Evolutionary conservation across 208 protist species (phyloP).

Genomic region (Trypanosoma platydactyli): DNA sequence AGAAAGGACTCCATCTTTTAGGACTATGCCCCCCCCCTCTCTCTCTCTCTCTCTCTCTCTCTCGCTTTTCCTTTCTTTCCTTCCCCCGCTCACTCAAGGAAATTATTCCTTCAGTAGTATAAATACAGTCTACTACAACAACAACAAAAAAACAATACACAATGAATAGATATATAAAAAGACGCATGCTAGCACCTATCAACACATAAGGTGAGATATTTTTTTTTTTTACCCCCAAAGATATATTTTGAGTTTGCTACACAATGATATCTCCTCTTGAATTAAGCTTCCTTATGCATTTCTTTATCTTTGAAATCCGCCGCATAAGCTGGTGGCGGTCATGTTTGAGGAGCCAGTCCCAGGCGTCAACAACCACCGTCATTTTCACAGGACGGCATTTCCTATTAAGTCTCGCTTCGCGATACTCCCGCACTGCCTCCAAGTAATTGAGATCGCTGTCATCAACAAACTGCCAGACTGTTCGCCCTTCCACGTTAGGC

Average conservation of each 20-base stretch:
- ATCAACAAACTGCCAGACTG: constrained; percentile 15
- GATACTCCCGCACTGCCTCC: constrained; percentile 1
- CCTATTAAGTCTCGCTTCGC: neutral
- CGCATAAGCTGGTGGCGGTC: constrained; percentile 24
- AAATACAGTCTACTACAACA: no score
- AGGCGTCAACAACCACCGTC: constrained; percentile 20
- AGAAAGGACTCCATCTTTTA: no score
- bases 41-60: no score
- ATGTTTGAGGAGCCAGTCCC: constrained; percentile 34
- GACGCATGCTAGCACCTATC: no score
- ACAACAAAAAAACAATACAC: neutral
- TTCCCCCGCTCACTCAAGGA: no score
- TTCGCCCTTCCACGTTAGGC: neutral
- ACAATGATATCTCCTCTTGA: neutral
- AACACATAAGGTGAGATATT: no score
- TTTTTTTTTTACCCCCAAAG: no score
- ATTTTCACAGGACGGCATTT: neutral
- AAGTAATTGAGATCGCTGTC: constrained; percentile 21
- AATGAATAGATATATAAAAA: neutral
- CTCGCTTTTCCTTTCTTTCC: no score
- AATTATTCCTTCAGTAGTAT: no score
- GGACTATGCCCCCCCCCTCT: no score
- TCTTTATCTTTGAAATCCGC: constrained; percentile 34
- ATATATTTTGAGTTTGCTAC: neutral
- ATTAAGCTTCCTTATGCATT: constrained; percentile 25